Conservation (phyloP, 352 stramenopile genomes). For the Thraustochytrium striatum region DNA sequence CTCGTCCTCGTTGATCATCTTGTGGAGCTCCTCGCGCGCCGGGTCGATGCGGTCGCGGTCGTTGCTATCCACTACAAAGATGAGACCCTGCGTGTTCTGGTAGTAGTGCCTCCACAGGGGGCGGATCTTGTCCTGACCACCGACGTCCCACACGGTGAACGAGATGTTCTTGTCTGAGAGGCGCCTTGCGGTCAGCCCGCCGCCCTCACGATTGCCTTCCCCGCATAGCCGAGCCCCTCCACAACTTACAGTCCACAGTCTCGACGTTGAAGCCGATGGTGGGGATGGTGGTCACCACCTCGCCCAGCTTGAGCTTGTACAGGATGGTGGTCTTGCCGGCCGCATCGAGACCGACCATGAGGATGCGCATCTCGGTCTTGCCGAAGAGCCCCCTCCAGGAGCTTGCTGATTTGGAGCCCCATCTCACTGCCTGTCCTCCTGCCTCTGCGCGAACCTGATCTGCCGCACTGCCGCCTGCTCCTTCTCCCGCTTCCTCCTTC, state of each 20-base stretch:
- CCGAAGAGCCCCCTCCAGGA: conserved; percentile 83
- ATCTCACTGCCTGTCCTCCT: conserved; percentile 10
- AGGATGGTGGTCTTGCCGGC: conserved; percentile 84
- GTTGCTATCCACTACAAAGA: conserved; percentile 99
- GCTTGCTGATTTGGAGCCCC: conserved; percentile 49
- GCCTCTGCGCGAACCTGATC: not conserved
- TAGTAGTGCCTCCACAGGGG: conserved; percentile 99
- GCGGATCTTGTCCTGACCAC: conserved; percentile 96
- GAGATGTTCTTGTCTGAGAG: conserved; percentile 53
- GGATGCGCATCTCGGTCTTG: conserved; percentile 85
- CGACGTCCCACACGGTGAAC: conserved; percentile 81
- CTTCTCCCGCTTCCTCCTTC: not conserved
- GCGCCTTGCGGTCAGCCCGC: too few species aligned
- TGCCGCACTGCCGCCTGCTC: not conserved
- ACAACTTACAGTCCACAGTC: conserved; percentile 95
- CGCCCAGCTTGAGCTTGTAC: conserved; percentile 83
- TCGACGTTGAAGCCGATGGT: conserved; percentile 94
- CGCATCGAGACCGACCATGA: conserved; percentile 84
- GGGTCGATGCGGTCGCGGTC: conserved; percentile 94
- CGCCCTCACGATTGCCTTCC: not conserved
- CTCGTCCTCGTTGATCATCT: conserved; percentile 97
- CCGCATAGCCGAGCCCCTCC: not conserved
- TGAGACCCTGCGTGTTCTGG: conserved; percentile 98
- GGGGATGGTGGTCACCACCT: conserved; percentile 86
- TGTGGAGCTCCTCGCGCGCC: conserved; percentile 92